Base-by-base conservation (phyloP, 2,329 filamentous ascomycete genomes). In the Fusarium tricinctum region DNA sequence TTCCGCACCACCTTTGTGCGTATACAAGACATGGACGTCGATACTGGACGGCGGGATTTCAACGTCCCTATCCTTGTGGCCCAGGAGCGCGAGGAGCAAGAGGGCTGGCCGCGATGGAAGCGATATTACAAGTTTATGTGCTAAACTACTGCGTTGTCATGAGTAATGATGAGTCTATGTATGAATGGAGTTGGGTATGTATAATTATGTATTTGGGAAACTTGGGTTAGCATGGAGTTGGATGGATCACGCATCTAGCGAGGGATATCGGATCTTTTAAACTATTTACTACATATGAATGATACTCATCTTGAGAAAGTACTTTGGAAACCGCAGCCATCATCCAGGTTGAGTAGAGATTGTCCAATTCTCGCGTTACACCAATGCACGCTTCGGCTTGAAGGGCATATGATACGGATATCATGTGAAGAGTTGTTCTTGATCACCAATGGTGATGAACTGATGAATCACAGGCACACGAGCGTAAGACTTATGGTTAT, bases 41-140 rank as follows among this genome's bases (percentile, higher is more conserved):
- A 91, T 62, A 97, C 94, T 0, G 95, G 95, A 4, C 88, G 94
- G 28, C 85, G 94, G 26, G 93, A 97, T 75, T 86, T 97, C 59
- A 94, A 97, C 76, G 81, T 97, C 44, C 88, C 89, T 28, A 88
- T 92, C 62, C 81, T 98, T 49, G 83, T 97, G 49, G 89, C 90
- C 42, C 91, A 97, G 78, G 95, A 97, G 82, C 81, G 85, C 39
- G 90, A 91, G 52, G 94, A 97, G 81, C 84, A 85, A 73, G 86
- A 84, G 32, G 77, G 79, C 6, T 95, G 92, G 92, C 92, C 92
- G 0, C 79, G 71, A 60, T 95, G 92, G 92, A 96, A 95, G 82
- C 89, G 83, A 74, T 69, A 86, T 14, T 96, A 94, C 76, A 92
- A 91, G 76, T 85, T 89, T 63, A 80, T 94, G 68, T 95, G 92